These are phyloP conservation scores for Epichloe typhina DNA, from an alignment of 2,329 filamentous ascomycete species.

Conservation along the genomic window DNA sequence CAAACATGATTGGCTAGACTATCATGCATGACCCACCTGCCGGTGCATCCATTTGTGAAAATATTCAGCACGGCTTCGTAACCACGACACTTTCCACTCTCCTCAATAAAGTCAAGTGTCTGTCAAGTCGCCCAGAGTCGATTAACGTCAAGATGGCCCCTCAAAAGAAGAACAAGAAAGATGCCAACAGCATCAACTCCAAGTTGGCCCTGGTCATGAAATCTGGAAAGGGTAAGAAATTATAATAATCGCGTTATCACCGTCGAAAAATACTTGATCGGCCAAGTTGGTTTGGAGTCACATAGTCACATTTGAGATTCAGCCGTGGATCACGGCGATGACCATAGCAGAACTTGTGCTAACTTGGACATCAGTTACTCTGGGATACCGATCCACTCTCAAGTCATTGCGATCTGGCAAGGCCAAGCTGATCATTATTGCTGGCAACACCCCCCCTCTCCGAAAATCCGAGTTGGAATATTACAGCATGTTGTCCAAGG, in stretches of 20 bases:
- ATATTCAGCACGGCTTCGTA: neutral
- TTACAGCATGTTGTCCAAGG: conserved; percentile 88
- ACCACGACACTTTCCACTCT: neutral
- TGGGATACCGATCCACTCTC: conserved; percentile 37
- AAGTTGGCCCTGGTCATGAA: conserved; percentile 51
- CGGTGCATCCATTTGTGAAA: neutral
- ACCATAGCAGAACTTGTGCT: neutral
- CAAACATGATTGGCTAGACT: neutral
- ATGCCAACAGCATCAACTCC: conserved; percentile 57
- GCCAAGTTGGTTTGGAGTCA: neutral
- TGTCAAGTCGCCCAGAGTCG: conserved; percentile 17
- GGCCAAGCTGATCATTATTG: conserved; percentile 94
- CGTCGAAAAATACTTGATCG: neutral
- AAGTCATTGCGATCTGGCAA: conserved; percentile 90
- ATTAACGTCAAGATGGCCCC: conserved; percentile 46
- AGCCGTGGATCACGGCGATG: neutral
- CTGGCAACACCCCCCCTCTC: conserved; percentile 94
- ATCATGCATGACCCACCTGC: neutral
- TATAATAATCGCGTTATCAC: neutral
- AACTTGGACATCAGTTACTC: conserved; percentile 20
- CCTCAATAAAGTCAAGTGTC: conserved; percentile 14
- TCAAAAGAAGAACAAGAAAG: conserved; percentile 75
- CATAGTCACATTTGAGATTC: neutral
- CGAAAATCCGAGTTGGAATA: conserved; percentile 97
- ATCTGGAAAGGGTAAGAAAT: conserved; percentile 59